Evolutionary conservation across 2,329 filamentous ascomycete species (phyloP), one percentile per base, ranked within the genome.

Genomic region (Sporothrix pallida): DNA sequence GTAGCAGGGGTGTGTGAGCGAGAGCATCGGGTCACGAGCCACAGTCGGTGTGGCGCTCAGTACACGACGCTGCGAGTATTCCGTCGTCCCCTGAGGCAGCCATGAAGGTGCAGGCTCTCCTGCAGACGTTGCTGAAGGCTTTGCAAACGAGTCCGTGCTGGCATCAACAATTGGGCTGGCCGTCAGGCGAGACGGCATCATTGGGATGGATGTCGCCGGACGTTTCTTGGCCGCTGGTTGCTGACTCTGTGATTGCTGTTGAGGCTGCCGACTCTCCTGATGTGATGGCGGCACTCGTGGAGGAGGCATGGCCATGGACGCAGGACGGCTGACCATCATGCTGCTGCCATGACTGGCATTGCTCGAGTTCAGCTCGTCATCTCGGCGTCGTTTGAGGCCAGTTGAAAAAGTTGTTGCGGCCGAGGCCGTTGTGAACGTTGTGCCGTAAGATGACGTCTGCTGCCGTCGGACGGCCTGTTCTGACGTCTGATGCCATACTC

Each of bases 1-100:
- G 82, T 94, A 95, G 54, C 82, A 83, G 0, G 87, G 83, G 80
- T 94, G 88, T 4, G 86, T 85, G 44, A 95, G 83, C 15, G 86
- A 88, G 20, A 94, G 84, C 73, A 87, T 83, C 9, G 87, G 85
- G 76, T 91, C 87, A 42, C 81, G 75, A 13, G 83, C 82, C 3
- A 84, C 81, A 0, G 85, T 85, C 1, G 89, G 89, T 5, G 89
- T 91, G 10, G 87, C 84, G 58, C 84, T 82, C 67, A 89, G 81
- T 2, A 78, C 77, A 70, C 81, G 83, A 70, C 89, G 84, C 78
- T 91, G 90, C 0, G 88, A 87, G 78, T 89, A 89, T 74, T 90
- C 87, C 17, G 86, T 86, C 5, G 69, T 67, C 31, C 42, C 81
- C 79, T 78, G 87, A 87, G 17, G 87, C 83, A 58, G 77, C 78